Evolutionary conservation across 306 rosid genomes (phyloP).

Genomic region (Crotalaria pallida): DNA sequence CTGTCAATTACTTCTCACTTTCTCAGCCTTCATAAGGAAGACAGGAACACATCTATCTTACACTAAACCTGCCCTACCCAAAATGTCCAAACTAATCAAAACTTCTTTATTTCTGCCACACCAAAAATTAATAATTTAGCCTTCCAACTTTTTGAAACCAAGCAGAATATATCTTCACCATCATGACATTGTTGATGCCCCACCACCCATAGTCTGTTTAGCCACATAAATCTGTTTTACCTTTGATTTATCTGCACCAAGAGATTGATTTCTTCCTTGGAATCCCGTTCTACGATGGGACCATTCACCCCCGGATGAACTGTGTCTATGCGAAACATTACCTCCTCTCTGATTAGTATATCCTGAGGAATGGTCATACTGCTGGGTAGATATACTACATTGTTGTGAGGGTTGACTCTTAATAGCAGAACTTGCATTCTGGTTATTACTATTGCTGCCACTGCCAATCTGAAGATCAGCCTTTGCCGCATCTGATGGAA

Average conservation of each 20-base stretch:
- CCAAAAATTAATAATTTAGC: slow-evolving; percentile 16
- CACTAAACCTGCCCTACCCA: slow-evolving; percentile 28
- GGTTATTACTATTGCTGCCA: slow-evolving; percentile 38
- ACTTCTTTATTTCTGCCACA: slow-evolving; percentile 33
- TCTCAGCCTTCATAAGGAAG: slow-evolving; percentile 26
- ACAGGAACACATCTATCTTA: slow-evolving; percentile 16
- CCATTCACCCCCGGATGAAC: slow-evolving; percentile 65
- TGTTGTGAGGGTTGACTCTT: slow-evolving; percentile 49
- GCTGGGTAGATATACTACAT: slow-evolving; percentile 45
- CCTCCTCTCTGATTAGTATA: slow-evolving; percentile 52
- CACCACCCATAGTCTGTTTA: slow-evolving; percentile 58
- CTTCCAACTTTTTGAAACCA: not conserved
- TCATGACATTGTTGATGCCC: slow-evolving; percentile 48
- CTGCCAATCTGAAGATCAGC: slow-evolving; percentile 41
- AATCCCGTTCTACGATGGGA: slow-evolving; percentile 64
- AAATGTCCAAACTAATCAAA: slow-evolving; percentile 38
- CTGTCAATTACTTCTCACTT: slow-evolving; percentile 1
- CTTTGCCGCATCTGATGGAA: slow-evolving; percentile 44
- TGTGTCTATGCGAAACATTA: slow-evolving; percentile 59
- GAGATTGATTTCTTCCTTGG: slow-evolving; percentile 74
- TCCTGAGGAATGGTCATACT: slow-evolving; percentile 63
- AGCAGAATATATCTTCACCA: not conserved
- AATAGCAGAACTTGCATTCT: slow-evolving; percentile 31
- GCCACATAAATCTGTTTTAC: slow-evolving; percentile 91
- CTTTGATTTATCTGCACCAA: slow-evolving; percentile 57